Conservation (phyloP, 768 basidiomycete genomes). For the Dictyophora rubrovolvata region DNA sequence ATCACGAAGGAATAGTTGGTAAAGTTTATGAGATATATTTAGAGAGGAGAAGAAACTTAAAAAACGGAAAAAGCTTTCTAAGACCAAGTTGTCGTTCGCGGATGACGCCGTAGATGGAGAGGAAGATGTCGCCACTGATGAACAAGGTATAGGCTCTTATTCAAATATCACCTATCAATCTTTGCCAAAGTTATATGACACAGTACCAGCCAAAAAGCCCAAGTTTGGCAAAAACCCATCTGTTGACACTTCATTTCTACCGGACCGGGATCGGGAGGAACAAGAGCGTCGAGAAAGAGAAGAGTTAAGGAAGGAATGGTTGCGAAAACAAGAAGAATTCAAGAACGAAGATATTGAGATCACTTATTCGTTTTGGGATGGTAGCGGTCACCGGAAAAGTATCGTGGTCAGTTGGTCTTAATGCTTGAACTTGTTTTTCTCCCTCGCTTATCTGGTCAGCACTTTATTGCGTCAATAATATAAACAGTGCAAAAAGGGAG, state of each 20-base stretch:
- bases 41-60: conserved; percentile 81
- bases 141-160: neutral
- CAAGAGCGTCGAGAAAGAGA: conserved; percentile 84
- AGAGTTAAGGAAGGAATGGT: conserved; percentile 81
- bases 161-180: neutral
- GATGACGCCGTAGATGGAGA: conserved; percentile 66
- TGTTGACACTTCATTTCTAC: conserved; percentile 96
- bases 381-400: conserved; percentile 89
- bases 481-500: conserved; percentile 93
- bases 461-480: neutral
- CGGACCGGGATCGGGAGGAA: conserved; percentile 95
- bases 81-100: conserved; percentile 85
- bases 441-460: conserved; percentile 4
- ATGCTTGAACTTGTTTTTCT: neutral
- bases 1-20: conserved; percentile 28
- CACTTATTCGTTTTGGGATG: conserved; percentile 97
- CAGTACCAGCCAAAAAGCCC: conserved; percentile 51
- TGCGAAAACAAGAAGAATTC: conserved; percentile 57
- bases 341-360: conserved; percentile 77
- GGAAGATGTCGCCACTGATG: conserved; percentile 24
- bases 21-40: conserved; percentile 74
- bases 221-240: conserved; percentile 91
- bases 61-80: conserved; percentile 87
- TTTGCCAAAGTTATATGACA: neutral
- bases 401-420: conserved; percentile 53